Base-by-base conservation (phyloP, 208 protist genomes). In the Leishmania tropica region DNA sequence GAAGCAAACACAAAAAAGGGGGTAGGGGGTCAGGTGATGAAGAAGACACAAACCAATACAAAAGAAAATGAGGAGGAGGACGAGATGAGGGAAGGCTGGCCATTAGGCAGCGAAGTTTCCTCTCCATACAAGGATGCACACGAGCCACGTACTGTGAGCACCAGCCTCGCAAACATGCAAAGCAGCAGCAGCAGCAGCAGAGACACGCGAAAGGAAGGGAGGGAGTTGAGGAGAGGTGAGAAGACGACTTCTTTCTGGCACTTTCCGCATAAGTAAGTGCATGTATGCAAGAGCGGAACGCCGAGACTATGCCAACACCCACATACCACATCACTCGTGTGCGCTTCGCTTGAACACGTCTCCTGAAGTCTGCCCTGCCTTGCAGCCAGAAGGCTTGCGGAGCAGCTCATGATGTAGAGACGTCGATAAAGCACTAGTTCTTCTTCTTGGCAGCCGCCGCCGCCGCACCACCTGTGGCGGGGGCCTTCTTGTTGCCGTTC, bases 401-500 rank as follows among this genome's bases (percentile, higher is more conserved):
- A 31, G 45, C 42, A 53, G 40, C 11, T 28, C 70, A 74, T 17
- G 8, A 53, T 45, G 13, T 15, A 21, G 47, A 21, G 21, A 2
- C 15, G 47, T 4, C 31, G 19, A 47, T 13, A 28, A 47, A 0
- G 21, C 13, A n/a, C n/a, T 42, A 65, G 37, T 56, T 75, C 53
- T 75, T 73, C 58, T 53, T 64, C 28, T 62, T 78, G 0, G 75
- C 51, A 21, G 75, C 54, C 47, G 56, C 31, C 24, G 74, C 37
- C 1, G 74, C 73, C 51, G 73, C 48, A 42, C 37, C 67, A 31
- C 35, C 4, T 72, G 67, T 47, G 19, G 67, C 67, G 8, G 37
- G 15, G 40, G 17, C 45, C 76, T 81, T 85, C 81, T 80, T 81
- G 24, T 67, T 78, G 71, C 10, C 48, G n/a, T 15, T 51, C 2